Base-by-base conservation (phyloP, 768 basidiomycete species). In the Boletus tylopilopsis region DNA sequence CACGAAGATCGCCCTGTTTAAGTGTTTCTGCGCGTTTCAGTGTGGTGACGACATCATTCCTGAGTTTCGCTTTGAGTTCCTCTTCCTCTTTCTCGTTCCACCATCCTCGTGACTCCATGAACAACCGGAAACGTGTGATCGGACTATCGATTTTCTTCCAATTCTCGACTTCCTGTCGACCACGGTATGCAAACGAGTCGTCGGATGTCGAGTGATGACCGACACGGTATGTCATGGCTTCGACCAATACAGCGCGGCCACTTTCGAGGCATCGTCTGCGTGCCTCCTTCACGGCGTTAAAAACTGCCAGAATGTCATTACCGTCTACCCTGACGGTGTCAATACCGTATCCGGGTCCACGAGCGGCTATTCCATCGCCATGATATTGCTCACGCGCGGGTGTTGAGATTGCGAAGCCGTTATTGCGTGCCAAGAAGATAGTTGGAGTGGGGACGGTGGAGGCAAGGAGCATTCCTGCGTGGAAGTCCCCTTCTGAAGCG, bases 151-250 rank as follows among this genome's bases (percentile, higher is more conserved):
- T 82, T 27, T 89, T 84, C 71, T 91, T 94, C 61, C 87, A 81
- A 58, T 94, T 87, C 68, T 95, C 90, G 25, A 96, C 94, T 61
- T 95, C 94, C 48, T 90, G 80, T 18, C 89, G 80, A 1, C 89
- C 78, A 34, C 94, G 83, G 66, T 97, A 97, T 19, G 93, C 94
- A 60, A 90, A 94, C 5, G 92, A 94, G 67, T 97, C 94, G 60
- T 97, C 94, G 10, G 94, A 95, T 0, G 90, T 94, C 16, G 90
- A 92, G 64, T 94, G 92, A 63, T 97, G 93, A n/a, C 93, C 88
- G 12, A 96, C 85, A 23, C 93, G 81, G 63, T 95, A 95, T 8
- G 86, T 87, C 91, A 94, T 94, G 6, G 90, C 87, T 68, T 94
- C 91, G 40, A 93, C 76, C 11, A 94, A 71, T 0, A 94, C 90